A percentile compares a stretch with the other conserved stretches of the same genome.
These are phyloP conservation scores for Falciphora oryzae DNA, from an alignment of 2,329 filamentous ascomycete genomes.

Conservation along the genomic window DNA sequence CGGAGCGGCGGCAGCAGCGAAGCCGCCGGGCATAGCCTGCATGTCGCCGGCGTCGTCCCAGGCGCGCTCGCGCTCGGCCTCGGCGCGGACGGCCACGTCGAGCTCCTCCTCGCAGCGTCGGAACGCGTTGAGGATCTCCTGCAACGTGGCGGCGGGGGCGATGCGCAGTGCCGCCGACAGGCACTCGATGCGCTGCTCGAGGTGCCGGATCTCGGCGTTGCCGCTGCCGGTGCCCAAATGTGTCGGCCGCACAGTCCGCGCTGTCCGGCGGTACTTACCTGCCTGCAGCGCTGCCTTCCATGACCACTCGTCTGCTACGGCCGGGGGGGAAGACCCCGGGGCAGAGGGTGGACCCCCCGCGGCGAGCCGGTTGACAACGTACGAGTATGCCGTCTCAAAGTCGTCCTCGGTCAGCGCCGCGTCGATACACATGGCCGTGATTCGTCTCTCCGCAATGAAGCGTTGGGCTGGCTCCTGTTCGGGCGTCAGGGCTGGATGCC, in stretches of 20 bases:
- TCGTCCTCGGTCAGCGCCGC: conserved; percentile 70
- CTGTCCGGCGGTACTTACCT: conserved; percentile 63
- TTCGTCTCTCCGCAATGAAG: conserved; percentile 51
- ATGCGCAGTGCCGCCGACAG: conserved; percentile 69
- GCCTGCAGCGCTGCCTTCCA: conserved; percentile 75
- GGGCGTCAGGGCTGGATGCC: conserved; percentile 18
- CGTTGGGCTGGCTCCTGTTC: conserved; percentile 26
- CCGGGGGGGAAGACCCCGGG: conserved; percentile 13
- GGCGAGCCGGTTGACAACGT: conserved; percentile 63
- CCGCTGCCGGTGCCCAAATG: conserved; percentile 50
- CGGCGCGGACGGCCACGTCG: conserved; percentile 57
- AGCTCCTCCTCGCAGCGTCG: conserved; percentile 74
- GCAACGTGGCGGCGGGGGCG: conserved; percentile 62
- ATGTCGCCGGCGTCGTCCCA: conserved; percentile 63
- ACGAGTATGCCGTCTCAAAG: conserved; percentile 84
- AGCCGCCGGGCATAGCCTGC: conserved; percentile 40
- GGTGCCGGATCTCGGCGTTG: conserved; percentile 59
- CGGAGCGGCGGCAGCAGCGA: conserved; percentile 10
- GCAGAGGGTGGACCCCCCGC: conserved; percentile 14
- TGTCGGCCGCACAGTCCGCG: conserved; percentile 42
- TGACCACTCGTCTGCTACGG: conserved; percentile 55
- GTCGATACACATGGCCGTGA: conserved; percentile 76
- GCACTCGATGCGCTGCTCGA: conserved; percentile 78
- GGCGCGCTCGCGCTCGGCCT: conserved; percentile 61
- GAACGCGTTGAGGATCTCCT: conserved; percentile 70